Conservation (phyloP, 306 rosid genomes). For the Malus sieversii region DNA sequence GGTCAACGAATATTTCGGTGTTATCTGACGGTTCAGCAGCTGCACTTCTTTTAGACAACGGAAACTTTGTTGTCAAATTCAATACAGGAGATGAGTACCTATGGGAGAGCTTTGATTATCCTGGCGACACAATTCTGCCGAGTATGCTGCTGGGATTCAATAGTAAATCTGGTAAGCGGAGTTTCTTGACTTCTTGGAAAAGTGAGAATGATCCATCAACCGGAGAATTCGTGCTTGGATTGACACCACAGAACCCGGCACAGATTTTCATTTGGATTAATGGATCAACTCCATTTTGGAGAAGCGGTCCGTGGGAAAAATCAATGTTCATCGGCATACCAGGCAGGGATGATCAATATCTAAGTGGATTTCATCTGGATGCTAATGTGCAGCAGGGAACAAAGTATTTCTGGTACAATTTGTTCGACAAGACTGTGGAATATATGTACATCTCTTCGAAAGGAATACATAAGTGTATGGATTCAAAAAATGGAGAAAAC, state of each 20-base stretch:
- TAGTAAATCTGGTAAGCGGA: conserved; percentile 19
- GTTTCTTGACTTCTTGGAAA: conserved; percentile 32
- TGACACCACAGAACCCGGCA: conserved; percentile 24
- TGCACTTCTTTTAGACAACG: conserved; percentile 26
- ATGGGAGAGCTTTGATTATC: conserved; percentile 45
- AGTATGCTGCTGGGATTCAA: conserved; percentile 19
- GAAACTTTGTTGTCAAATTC: conserved; percentile 9
- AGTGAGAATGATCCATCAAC: conserved; percentile 30
- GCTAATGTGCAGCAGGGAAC: conserved; percentile 28
- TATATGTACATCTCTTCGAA: conserved; percentile 12
- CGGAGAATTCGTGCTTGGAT: conserved; percentile 16
- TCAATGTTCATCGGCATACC: conserved; percentile 35
- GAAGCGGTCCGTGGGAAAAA: conserved; percentile 51
- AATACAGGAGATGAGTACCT: not conserved
- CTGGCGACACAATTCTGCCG: conserved; percentile 29
- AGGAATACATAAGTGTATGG: not conserved
- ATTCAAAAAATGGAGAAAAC: not conserved
- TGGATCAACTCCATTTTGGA: conserved; percentile 30
- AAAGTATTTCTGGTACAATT: conserved; percentile 7
- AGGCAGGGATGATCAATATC: conserved; percentile 23
- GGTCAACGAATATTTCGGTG: conserved; percentile 18
- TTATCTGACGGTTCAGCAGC: conserved; percentile 9
- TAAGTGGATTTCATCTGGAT: conserved; percentile 13
- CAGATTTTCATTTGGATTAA: conserved; percentile 33
- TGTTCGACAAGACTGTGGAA: not conserved